These are phyloP conservation scores for Bruguiera gymnorhiza DNA, from an alignment of 345 rosid genomes.

Conservation along the genomic window DNA sequence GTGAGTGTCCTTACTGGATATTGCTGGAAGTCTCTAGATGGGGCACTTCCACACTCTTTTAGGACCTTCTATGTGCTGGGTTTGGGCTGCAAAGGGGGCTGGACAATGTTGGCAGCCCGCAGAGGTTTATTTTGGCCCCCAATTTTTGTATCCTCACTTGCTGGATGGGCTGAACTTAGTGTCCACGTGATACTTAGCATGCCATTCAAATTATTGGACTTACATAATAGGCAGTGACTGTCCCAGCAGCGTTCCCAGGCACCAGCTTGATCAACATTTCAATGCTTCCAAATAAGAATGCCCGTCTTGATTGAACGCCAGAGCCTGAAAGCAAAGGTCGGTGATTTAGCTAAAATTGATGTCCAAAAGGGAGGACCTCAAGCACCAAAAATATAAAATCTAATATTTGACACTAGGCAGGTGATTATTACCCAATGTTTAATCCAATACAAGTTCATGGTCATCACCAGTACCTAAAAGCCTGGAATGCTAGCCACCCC, in stretches of 20 bases:
- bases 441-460: slow-evolving; percentile 58
- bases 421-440: slow-evolving; percentile 43
- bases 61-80: too few relatives aligned
- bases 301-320: slow-evolving; percentile 49
- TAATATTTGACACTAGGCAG: neutral
- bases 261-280: slow-evolving; percentile 78
- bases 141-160: too few relatives aligned
- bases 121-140: too few relatives aligned
- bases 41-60: too few relatives aligned
- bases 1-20: too few relatives aligned
- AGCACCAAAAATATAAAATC: neutral
- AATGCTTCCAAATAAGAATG: slow-evolving; percentile 70
- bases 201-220: slow-evolving; percentile 11
- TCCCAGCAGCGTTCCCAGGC: slow-evolving; percentile 85
- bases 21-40: too few relatives aligned
- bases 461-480: slow-evolving; percentile 36
- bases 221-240: slow-evolving; percentile 67
- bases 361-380: neutral
- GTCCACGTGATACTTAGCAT: too few relatives aligned
- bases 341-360: neutral
- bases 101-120: too few relatives aligned
- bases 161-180: too few relatives aligned
- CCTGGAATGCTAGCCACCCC: slow-evolving; percentile 50
- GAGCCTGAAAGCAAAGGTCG: slow-evolving; percentile 39
- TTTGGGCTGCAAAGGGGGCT: too few relatives aligned